phyloP scores from a whole-genome alignment of 2,329 filamentous ascomycete species.

The Gliomastix tumulicola region DNA sequence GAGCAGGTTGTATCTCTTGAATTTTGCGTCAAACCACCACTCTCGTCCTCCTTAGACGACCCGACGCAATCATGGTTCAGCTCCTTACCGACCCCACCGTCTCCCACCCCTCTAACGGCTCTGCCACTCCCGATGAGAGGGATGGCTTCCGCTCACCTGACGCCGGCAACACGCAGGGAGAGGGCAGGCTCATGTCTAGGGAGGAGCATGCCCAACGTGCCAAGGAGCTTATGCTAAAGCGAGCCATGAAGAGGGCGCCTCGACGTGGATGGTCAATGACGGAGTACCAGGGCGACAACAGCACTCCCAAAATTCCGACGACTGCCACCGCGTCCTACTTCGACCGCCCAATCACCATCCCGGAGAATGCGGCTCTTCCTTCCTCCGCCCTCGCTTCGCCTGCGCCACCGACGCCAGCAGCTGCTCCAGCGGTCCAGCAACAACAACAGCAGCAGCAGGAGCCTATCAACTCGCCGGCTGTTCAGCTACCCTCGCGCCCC shows the following conservation, averaged over 20 bases:
- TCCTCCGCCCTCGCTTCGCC: not conserved
- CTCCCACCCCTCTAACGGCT: conserved; percentile 2
- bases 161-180: not conserved
- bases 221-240: conserved; percentile 27
- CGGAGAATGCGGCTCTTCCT: conserved; percentile 16
- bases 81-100: conserved; percentile 15
- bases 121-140: not conserved
- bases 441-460: too few species aligned
- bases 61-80: conserved; percentile 20
- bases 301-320: conserved; percentile 8
- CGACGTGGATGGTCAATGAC: conserved; percentile 39
- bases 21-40: too few species aligned
- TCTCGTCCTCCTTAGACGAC: too few species aligned
- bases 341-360: conserved; percentile 22
- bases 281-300: conserved; percentile 29
- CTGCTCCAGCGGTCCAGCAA: not conserved
- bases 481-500: conserved; percentile 16
- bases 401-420: conserved; percentile 2
- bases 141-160: conserved; percentile 1
- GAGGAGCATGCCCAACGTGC: conserved; percentile 33
- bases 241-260: conserved; percentile 22
- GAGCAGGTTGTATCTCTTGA: too few species aligned
- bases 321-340: too few species aligned
- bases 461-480: too few species aligned
- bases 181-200: conserved; percentile 20